These are phyloP conservation scores for Chimonanthus praecox DNA, from an alignment of 164 flowering plant species.

Conservation along the genomic window DNA sequence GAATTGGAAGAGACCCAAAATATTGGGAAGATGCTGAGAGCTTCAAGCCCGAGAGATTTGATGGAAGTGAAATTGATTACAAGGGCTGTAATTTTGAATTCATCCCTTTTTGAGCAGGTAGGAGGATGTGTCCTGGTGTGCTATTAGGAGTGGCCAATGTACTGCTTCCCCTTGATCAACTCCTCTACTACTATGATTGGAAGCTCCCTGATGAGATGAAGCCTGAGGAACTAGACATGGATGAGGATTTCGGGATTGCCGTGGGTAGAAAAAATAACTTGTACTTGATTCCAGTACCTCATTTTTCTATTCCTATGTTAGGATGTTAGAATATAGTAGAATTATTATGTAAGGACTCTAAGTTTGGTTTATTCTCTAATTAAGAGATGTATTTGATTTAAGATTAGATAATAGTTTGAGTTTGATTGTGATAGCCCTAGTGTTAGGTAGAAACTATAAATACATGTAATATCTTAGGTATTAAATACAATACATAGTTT, in stretches of 20 bases:
- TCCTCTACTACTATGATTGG: slow-evolving; percentile 15
- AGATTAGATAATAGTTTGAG: too few species aligned
- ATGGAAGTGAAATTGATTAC: neutral
- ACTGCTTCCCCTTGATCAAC: slow-evolving; percentile 6
- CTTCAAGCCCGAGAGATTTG: slow-evolving; percentile 11
- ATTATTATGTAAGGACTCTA: too few species aligned
- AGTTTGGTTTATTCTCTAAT: too few species aligned
- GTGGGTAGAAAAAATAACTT: neutral
- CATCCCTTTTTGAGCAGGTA: slow-evolving; percentile 12
- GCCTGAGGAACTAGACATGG: slow-evolving; percentile 9
- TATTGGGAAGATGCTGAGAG: slow-evolving; percentile 10
- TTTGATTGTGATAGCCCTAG: too few species aligned
- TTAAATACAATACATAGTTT: too few species aligned
- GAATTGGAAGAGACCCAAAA: slow-evolving; percentile 13
- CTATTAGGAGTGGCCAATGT: slow-evolving; percentile 7
- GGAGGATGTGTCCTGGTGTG: slow-evolving; percentile 13
- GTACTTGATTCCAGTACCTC: neutral
- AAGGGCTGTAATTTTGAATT: slow-evolving; percentile 8
- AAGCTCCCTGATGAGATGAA: slow-evolving; percentile 6
- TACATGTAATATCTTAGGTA: too few species aligned
- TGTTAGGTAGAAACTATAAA: too few species aligned
- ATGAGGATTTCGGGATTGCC: slow-evolving; percentile 4
- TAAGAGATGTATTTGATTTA: too few species aligned
- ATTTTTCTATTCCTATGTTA: neutral
- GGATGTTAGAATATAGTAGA: neutral